Conservation (phyloP, 1,139 yeast genomes). For the Saccharomycopsis crataegensis region DNA sequence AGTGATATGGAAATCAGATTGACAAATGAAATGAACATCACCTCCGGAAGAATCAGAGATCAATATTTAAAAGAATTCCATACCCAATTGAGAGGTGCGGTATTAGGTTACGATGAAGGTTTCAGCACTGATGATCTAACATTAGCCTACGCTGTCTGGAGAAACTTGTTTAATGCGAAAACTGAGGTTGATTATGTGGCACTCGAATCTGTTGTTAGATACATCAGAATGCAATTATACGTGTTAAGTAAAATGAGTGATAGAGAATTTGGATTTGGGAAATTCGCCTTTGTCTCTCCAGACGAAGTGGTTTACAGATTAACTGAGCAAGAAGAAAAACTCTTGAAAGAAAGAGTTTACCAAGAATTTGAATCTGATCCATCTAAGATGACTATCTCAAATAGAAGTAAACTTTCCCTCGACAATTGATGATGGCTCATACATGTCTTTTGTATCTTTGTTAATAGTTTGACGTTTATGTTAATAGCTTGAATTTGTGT, state of each 20-base stretch:
- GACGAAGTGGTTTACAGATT: slow-evolving; percentile 69
- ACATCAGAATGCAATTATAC: slow-evolving; percentile 82
- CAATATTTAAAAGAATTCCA: slow-evolving; percentile 86
- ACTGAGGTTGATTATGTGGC: slow-evolving; percentile 76
- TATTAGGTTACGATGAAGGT: slow-evolving; percentile 91
- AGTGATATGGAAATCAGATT: slow-evolving; percentile 83
- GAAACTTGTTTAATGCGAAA: slow-evolving; percentile 84
- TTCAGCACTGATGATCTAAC: slow-evolving; percentile 76
- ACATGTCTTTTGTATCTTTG: not conserved
- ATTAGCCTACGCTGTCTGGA: slow-evolving; percentile 83
- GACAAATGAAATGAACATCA: slow-evolving; percentile 77
- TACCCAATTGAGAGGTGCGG: slow-evolving; percentile 81
- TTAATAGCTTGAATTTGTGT: no score
- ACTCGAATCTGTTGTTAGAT: slow-evolving; percentile 79
- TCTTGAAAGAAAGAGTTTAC: slow-evolving; percentile 33
- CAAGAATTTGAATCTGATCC: slow-evolving; percentile 36
- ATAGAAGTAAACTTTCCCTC: slow-evolving; percentile 52
- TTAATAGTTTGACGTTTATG: not conserved
- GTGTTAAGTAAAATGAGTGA: slow-evolving; percentile 81
- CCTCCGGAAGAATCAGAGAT: slow-evolving; percentile 78
- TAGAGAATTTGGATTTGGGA: slow-evolving; percentile 87
- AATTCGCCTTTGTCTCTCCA: slow-evolving; percentile 81
- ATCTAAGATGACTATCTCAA: slow-evolving; percentile 50
- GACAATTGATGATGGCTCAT: slow-evolving; percentile 34
- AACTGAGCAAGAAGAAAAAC: slow-evolving; percentile 51